Percentiles rank a stretch among this genome's conserved stretches.
Evolutionary conservation across 768 basidiomycete genomes (phyloP).

Genomic region (Panaeolus cyanescens): DNA sequence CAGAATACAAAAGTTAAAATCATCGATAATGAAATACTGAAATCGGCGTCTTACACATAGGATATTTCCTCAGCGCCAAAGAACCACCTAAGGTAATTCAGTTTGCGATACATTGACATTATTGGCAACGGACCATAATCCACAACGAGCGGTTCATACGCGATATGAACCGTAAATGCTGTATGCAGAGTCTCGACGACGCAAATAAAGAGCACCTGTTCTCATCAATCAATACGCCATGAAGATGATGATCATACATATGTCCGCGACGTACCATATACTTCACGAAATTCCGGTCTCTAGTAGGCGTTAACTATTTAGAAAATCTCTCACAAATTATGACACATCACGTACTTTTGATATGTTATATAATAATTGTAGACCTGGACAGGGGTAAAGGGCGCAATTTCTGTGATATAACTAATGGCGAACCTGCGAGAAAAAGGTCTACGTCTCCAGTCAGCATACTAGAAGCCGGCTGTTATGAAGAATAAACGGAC

Average conservation of each 20-base stretch:
- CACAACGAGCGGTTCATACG: neutral
- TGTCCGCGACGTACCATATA: neutral
- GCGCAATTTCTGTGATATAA: neutral
- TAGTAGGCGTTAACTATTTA: neutral
- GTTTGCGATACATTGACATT: too few species aligned
- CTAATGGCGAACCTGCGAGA: neutral
- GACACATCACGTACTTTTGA: neutral
- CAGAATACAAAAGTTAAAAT: neutral
- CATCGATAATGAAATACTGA: neutral
- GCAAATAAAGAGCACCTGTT: neutral
- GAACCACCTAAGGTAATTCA: neutral
- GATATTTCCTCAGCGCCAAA: neutral
- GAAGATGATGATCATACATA: too few species aligned
- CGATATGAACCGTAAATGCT: neutral
- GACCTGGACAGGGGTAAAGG: neutral
- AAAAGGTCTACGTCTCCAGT: neutral
- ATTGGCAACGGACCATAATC: neutral
- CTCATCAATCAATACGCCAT: neutral
- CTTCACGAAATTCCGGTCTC: neutral
- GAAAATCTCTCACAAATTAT: neutral
- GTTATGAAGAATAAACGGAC: neutral
- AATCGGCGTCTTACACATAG: neutral
- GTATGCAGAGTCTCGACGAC: neutral
- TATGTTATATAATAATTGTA: neutral
- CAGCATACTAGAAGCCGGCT: neutral